Percentiles rank a stretch among this genome's conserved stretches.
phyloP scores from a whole-genome alignment of 345 rosid genomes.

The Pugionium dolabratum region DNA sequence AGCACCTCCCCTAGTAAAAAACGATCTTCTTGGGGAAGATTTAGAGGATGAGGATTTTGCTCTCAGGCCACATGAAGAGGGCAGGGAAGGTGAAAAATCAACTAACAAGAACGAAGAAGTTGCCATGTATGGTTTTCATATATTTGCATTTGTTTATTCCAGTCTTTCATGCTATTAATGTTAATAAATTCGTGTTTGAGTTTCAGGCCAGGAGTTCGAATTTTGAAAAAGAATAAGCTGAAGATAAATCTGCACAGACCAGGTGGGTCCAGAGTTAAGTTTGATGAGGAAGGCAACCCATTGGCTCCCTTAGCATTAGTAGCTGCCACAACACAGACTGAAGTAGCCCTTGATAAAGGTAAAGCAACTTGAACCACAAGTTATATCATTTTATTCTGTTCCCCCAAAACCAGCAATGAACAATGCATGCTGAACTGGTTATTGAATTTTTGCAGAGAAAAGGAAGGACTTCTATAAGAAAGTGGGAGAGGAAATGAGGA shows the following conservation, averaged over 20 bases:
- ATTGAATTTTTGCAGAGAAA: conserved; percentile 46
- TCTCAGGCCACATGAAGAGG: conserved; percentile 41
- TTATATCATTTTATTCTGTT: conserved; percentile 16
- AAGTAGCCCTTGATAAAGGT: conserved; percentile 72
- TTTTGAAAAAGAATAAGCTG: conserved; percentile 80
- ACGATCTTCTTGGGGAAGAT: conserved; percentile 44
- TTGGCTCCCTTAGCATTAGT: conserved; percentile 78
- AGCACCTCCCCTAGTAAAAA: conserved; percentile 31
- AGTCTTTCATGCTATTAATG: neutral
- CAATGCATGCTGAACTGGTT: conserved; percentile 7
- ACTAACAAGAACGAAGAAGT: conserved; percentile 37
- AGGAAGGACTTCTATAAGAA: conserved; percentile 62
- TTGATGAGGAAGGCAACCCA: conserved; percentile 83
- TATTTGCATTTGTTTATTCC: conserved; percentile 7
- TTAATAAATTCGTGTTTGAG: conserved; percentile 22
- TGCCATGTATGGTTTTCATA: conserved; percentile 49
- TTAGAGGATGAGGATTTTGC: conserved; percentile 49
- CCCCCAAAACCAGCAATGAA: neutral
- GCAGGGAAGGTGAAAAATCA: conserved; percentile 45
- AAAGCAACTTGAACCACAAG: conserved; percentile 24
- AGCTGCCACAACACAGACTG: conserved; percentile 52
- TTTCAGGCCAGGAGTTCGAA: conserved; percentile 65
- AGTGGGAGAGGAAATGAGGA: conserved; percentile 73
- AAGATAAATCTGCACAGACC: conserved; percentile 87
- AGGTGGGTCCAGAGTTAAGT: conserved; percentile 69